Conservation (phyloP, 208 protist genomes). For the Trypanosoma brucei region DNA sequence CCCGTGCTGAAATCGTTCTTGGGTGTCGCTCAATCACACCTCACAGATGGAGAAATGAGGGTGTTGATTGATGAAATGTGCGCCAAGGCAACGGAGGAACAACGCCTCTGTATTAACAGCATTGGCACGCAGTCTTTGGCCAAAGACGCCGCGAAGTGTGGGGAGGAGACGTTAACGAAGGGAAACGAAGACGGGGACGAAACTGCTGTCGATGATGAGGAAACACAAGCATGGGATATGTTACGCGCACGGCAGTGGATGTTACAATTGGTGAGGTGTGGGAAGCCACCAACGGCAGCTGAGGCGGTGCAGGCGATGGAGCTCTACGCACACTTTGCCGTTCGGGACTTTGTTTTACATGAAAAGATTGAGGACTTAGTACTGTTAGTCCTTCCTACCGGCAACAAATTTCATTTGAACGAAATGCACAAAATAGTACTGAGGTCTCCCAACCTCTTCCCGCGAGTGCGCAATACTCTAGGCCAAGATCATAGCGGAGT, state of each 20-base stretch:
- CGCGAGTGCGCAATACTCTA: constrained; percentile 5
- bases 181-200: constrained; percentile 1
- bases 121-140: too few relatives aligned
- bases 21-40: not conserved
- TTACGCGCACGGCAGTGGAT: constrained; percentile 12
- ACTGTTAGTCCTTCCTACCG: constrained; percentile 3
- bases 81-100: constrained; percentile 8
- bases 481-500: not conserved
- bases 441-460: constrained; percentile 13
- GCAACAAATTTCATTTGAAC: constrained; percentile 6
- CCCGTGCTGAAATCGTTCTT: constrained; percentile 6
- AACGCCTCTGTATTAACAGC: constrained; percentile 5
- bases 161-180: not conserved
- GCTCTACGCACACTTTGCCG: constrained; percentile 22
- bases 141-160: not conserved
- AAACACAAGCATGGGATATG: constrained; percentile 1
- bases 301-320: constrained; percentile 19
- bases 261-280: constrained; percentile 1
- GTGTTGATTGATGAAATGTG: constrained; percentile 11
- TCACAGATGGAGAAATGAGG: constrained; percentile 3
- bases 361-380: constrained; percentile 14
- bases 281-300: constrained; percentile 4
- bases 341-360: constrained; percentile 28
- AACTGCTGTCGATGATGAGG: not conserved
- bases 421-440: constrained; percentile 17